Base-by-base conservation (phyloP, 768 basidiomycete genomes). In the Chalciporus piperatus region DNA sequence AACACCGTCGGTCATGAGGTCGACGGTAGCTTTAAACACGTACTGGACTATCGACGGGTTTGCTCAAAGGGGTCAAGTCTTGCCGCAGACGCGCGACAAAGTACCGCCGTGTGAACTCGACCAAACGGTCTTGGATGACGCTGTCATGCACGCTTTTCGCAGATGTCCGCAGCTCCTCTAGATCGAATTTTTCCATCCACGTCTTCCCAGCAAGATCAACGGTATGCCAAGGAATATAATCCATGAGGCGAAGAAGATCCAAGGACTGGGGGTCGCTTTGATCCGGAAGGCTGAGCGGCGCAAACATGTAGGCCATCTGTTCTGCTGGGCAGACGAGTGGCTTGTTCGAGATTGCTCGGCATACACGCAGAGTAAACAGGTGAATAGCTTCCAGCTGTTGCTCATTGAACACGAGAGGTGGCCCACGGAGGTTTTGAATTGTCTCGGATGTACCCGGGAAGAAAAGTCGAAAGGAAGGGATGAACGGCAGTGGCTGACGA, bases 31-130 rank as follows among this genome's bases (percentile, higher is more conserved):
- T 43, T 39, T 47, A 45, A 30, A 47, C 23, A 77, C 85, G 57
- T 67, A 89, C 87, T 28, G 75, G 70, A 51, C 82, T 82, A 61
- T 85, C 85, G 20, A 66, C 70, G 9, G 85, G 84, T 60, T 83
- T 84, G 67, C 85, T 87, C 52, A 86, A 65, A 25, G 92, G 91
- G 14, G 77, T 84, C 59, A 94, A 63, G 65, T 93, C 92, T 19
- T 60, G 70, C 45, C 89, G 74, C 28, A 91, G 65, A 39, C 65
- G 69, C 23, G 80, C 62, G 17, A 78, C 78, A 59, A 76, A 77
- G 63, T 85, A 91, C 41, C 89, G 76, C 52, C 84, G 74, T 2
- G 88, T 89, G 59, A 85, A 88, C 62, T 89, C 88, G n/a, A 81
- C 79, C 70, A 74, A 76, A 51, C 89, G 76, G 59, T 92, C 90